phyloP scores from a whole-genome alignment of 306 rosid genomes.

The Hippophae rhamnoides region DNA sequence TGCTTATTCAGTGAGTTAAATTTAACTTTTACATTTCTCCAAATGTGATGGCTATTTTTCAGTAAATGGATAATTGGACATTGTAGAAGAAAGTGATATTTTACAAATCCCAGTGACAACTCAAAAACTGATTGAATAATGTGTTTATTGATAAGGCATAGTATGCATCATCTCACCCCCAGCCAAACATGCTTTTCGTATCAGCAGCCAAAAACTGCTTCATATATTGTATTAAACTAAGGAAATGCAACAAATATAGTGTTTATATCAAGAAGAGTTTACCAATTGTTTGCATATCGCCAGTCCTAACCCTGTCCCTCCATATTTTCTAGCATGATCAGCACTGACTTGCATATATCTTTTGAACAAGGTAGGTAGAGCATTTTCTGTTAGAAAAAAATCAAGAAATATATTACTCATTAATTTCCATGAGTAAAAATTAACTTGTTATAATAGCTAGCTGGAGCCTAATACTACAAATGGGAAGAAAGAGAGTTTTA shows the following conservation, averaged over 20 bases:
- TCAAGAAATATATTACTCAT: constrained; percentile 1
- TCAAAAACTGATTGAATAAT: background rate
- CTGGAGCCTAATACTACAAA: background rate
- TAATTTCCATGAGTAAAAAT: constrained; percentile 1
- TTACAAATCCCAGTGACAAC: background rate
- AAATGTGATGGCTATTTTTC: background rate
- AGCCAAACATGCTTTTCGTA: background rate
- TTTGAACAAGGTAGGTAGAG: constrained; percentile 67
- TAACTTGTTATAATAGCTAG: background rate
- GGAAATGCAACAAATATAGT: background rate
- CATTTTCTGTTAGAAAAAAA: constrained; percentile 50
- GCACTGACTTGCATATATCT: constrained; percentile 99
- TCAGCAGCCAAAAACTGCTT: constrained; percentile 22
- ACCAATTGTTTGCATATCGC: constrained; percentile 99
- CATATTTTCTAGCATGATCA: constrained; percentile 91
- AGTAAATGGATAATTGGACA: too few relatives aligned
- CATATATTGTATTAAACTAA: background rate
- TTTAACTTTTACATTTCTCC: background rate
- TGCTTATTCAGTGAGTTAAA: too few relatives aligned
- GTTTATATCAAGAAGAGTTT: constrained; percentile 11
- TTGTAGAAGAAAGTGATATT: too few relatives aligned
- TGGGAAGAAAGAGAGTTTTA: background rate
- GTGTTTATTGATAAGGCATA: background rate
- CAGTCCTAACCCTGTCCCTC: constrained; percentile 91
- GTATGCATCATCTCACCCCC: background rate